Percentiles rank a stretch among this genome's conserved stretches.
Conservation (phyloP, 2,329 filamentous ascomycete species). For the Paecilomyces variotii region DNA sequence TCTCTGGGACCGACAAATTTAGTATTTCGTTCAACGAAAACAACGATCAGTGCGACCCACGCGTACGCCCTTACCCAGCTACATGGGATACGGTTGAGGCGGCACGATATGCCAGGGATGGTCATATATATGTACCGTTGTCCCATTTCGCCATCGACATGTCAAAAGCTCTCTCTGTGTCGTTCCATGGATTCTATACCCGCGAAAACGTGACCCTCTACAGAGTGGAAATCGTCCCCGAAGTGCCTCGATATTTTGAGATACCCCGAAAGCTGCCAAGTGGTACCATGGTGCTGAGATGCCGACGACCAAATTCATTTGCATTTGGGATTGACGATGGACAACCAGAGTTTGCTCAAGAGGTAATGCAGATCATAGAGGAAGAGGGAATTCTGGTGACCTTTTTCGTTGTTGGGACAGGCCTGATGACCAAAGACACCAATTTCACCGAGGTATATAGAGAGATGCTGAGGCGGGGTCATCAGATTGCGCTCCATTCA, state of each 20-base stretch:
- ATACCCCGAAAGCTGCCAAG: constrained; percentile 55
- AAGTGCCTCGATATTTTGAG: constrained; percentile 43
- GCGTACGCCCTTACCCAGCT: constrained; percentile 53
- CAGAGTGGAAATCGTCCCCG: constrained; percentile 53
- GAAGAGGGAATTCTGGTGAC: constrained; percentile 58
- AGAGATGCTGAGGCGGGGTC: constrained; percentile 54
- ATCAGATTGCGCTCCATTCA: constrained; percentile 62
- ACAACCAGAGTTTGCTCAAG: constrained; percentile 49
- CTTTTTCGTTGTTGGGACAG: constrained; percentile 62
- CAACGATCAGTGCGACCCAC: constrained; percentile 51
- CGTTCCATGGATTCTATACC: constrained; percentile 58
- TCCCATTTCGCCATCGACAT: constrained; percentile 58
- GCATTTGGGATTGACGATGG: constrained; percentile 68
- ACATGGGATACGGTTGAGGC: constrained; percentile 63
- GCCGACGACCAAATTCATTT: constrained; percentile 61
- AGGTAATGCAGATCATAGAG: constrained; percentile 54
- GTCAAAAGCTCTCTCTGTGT: constrained; percentile 49
- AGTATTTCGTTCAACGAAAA: constrained; percentile 59
- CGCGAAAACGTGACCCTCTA: constrained; percentile 43
- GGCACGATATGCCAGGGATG: constrained; percentile 46
- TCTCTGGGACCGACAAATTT: constrained; percentile 55
- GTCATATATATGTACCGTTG: constrained; percentile 59
- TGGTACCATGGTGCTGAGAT: constrained; percentile 54
- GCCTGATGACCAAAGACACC: constrained; percentile 50
- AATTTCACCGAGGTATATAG: constrained; percentile 58